Base-by-base conservation (phyloP, 2,329 filamentous ascomycete species). In the Helotiales sp. region DNA sequence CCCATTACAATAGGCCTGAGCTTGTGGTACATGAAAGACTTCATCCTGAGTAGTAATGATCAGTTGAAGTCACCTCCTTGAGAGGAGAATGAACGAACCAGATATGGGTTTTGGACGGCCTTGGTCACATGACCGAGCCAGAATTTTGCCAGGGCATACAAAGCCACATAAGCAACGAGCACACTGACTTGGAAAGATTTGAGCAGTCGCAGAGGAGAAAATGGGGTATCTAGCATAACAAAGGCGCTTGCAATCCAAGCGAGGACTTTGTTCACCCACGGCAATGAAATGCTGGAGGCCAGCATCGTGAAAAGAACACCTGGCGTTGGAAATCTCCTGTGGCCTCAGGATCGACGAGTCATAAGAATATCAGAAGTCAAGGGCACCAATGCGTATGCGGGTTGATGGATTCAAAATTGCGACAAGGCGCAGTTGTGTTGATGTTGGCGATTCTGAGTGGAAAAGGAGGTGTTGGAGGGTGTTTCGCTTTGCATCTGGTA, bases 11-110 rank as follows among this genome's bases (percentile, higher is more conserved):
- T 97, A 99, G 32, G 87, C 88, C 75, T 97, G 93, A 0, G 93
- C 93, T 80, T 99, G 96, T 0, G 93, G 92, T 24, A 97, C 90
- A 78, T 99, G 93, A 70, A 96, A 96, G 32, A 93, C 83, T 77
- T 96, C 93, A 77, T 96, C 93, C 92, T 95, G 70, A 5, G 3
- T 30, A 37, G 13, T 2, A n/a, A 2, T 13, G 30, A 34, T 37
- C 10, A 13, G n/a, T 22, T 20, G 66, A 3, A 63, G 11, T 26
- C 3, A 4, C 1, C 6, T 32, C 26, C 24, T 62, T 13, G 13
- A 32, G 22, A 24, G 1, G 26, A 22, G 13, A 26, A 43, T n/a
- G 10, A 24, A 32, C 61, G 15, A 69, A 76, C 75, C 22, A 77
- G 50, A 57, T 77, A 77, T 40, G 75, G 74, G 8, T 73, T 70